Percentiles rank a stretch among this genome's conserved stretches.
phyloP scores from a whole-genome alignment of 495 filamentous ascomycete species.

The Massariosphaeria phaeospora region DNA sequence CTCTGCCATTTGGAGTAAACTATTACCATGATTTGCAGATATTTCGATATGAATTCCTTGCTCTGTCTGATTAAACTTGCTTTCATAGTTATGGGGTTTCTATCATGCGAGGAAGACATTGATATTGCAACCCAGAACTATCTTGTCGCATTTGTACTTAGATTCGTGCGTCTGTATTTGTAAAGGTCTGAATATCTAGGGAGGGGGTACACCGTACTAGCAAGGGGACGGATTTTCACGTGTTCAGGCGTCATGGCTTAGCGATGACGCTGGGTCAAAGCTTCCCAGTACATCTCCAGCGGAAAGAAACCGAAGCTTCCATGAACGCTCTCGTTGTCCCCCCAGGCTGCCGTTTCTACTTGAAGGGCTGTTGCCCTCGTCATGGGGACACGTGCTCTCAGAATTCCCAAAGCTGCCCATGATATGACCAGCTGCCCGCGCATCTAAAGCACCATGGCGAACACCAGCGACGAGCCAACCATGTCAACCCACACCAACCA shows the following conservation, averaged over 20 bases:
- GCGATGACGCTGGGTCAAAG: slow-evolving; percentile 24
- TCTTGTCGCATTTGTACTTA: no score
- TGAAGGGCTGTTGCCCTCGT: neutral
- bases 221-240: no score
- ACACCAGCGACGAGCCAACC: slow-evolving; percentile 3
- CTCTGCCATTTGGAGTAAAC: no score
- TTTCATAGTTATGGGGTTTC: no score
- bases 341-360: slow-evolving; percentile 5
- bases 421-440: neutral
- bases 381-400: slow-evolving; percentile 6
- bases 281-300: neutral
- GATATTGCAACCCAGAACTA: no score
- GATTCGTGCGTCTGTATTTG: no score
- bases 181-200: no score
- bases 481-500: slow-evolving; percentile 27
- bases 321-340: slow-evolving; percentile 1
- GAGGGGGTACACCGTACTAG: no score
- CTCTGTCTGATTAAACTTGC: no score
- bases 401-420: neutral
- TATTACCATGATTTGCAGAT: no score
- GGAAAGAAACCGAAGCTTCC: neutral
- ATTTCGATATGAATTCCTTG: no score
- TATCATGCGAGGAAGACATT: no score
- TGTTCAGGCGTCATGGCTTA: slow-evolving; percentile 15
- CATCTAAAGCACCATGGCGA: slow-evolving; percentile 3